phyloP scores from a whole-genome alignment of 1,139 yeast genomes.

The Kurtzmaniella quercitrusa region DNA sequence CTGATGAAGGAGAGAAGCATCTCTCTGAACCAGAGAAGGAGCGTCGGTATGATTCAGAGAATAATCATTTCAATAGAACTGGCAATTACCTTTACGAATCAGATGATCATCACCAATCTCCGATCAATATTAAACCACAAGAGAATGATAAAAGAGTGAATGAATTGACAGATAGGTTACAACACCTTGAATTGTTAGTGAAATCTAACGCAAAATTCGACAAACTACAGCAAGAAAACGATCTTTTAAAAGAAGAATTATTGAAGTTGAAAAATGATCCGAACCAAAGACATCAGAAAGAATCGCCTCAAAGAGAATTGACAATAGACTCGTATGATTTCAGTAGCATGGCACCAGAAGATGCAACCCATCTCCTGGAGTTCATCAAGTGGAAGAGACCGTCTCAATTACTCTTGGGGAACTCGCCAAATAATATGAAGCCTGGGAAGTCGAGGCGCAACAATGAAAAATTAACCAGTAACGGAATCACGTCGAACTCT shows the following conservation, averaged over 20 bases:
- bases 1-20: constrained; percentile 7
- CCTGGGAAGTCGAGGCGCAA: constrained; percentile 4
- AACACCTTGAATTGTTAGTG: constrained; percentile 17
- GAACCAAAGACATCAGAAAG: constrained; percentile 13
- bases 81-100: neutral
- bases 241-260: constrained; percentile 6
- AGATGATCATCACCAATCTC: neutral
- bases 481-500: neutral
- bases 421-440: constrained; percentile 10
- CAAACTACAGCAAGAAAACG: constrained; percentile 1
- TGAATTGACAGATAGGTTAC: constrained; percentile 13
- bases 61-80: neutral
- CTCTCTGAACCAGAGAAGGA: neutral
- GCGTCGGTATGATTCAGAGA: neutral
- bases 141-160: neutral
- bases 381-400: constrained; percentile 37
- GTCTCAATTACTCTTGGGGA: constrained; percentile 28
- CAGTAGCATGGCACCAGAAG: constrained; percentile 17
- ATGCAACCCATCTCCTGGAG: constrained; percentile 14
- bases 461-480: too few species aligned
- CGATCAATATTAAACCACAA: neutral
- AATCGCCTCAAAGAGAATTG: constrained; percentile 13
- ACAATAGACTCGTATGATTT: constrained; percentile 21
- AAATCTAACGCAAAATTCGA: constrained; percentile 8
- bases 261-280: constrained; percentile 12